Evolutionary conservation across 768 basidiomycete species (phyloP).

Genomic region (Kwoniella mangroviensis): DNA sequence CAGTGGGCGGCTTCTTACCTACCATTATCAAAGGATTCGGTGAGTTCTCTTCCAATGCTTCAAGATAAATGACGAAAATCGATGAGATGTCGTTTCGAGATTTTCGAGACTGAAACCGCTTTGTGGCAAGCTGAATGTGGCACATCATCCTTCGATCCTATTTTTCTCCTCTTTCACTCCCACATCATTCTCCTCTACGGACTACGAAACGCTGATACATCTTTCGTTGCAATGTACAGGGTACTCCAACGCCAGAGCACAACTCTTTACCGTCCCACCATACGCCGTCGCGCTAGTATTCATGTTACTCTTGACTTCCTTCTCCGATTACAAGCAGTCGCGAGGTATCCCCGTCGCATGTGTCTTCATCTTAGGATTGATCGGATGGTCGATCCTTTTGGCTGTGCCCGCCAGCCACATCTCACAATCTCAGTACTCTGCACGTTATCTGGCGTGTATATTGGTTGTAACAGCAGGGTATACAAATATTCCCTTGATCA

Average conservation of each 20-base stretch:
- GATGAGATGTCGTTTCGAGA: no score
- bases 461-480: slow-evolving; percentile 55
- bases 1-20: slow-evolving; percentile 56
- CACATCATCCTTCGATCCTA: no score
- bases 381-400: slow-evolving; percentile 58
- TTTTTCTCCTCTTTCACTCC: no score
- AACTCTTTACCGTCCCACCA: slow-evolving; percentile 58
- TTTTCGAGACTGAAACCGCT: no score
- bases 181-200: no score
- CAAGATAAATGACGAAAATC: no score
- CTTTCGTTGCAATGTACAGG: slow-evolving; percentile 28
- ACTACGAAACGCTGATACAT: no score
- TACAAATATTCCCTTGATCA: slow-evolving; percentile 42
- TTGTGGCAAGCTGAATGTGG: no score
- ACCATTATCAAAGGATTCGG: slow-evolving; percentile 58
- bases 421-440: slow-evolving; percentile 42
- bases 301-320: slow-evolving; percentile 50
- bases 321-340: slow-evolving; percentile 50
- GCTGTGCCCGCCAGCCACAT: slow-evolving; percentile 42
- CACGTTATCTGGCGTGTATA: slow-evolving; percentile 59
- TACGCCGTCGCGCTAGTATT: slow-evolving; percentile 59
- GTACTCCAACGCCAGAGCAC: slow-evolving; percentile 48
- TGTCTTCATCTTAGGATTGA: slow-evolving; percentile 55
- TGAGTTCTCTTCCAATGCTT: background rate
- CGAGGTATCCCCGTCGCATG: slow-evolving; percentile 49